Evolutionary conservation across 2,329 filamentous ascomycete species (phyloP).

Genomic region (Arachnopeziza araneosa): DNA sequence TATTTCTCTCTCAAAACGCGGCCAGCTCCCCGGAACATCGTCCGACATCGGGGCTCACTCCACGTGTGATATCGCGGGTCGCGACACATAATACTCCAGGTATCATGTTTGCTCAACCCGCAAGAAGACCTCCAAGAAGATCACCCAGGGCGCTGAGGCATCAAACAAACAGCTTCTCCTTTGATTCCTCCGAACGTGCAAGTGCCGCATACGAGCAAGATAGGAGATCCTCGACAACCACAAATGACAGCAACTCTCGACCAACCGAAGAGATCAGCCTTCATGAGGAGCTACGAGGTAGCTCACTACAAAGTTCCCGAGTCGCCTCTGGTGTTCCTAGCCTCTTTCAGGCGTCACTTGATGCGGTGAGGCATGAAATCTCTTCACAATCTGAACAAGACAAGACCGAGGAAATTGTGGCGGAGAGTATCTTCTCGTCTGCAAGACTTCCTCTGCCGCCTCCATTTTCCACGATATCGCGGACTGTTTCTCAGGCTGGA

Average conservation of each 20-base stretch:
- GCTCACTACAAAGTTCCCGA: conserved; percentile 22
- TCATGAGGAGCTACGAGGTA: conserved; percentile 24
- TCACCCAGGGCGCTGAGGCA: conserved; percentile 27
- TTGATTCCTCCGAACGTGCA: conserved; percentile 28
- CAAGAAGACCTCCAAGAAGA: conserved; percentile 19
- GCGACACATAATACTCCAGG: conserved; percentile 25
- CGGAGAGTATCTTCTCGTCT: conserved; percentile 9
- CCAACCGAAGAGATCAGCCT: conserved; percentile 16
- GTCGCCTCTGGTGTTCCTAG: conserved; percentile 7
- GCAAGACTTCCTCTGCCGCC: conserved; percentile 21
- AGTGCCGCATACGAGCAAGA: conserved; percentile 29
- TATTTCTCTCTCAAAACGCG: conserved; percentile 29
- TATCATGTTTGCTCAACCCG: conserved; percentile 28
- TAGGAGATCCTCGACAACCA: conserved; percentile 18
- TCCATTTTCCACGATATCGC: conserved; percentile 26
- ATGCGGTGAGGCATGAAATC: not conserved
- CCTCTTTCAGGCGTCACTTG: not conserved
- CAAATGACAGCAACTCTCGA: conserved; percentile 13
- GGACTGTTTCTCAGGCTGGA: conserved; percentile 18
- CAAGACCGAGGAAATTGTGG: not conserved
- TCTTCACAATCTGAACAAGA: not conserved
- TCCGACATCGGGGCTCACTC: conserved; percentile 20
- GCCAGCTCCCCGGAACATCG: conserved; percentile 28
- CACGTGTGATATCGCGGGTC: conserved; percentile 21
- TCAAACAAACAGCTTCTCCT: conserved; percentile 33